Base-by-base conservation (phyloP, 306 rosid genomes). In the Cucurbita ficifolia region DNA sequence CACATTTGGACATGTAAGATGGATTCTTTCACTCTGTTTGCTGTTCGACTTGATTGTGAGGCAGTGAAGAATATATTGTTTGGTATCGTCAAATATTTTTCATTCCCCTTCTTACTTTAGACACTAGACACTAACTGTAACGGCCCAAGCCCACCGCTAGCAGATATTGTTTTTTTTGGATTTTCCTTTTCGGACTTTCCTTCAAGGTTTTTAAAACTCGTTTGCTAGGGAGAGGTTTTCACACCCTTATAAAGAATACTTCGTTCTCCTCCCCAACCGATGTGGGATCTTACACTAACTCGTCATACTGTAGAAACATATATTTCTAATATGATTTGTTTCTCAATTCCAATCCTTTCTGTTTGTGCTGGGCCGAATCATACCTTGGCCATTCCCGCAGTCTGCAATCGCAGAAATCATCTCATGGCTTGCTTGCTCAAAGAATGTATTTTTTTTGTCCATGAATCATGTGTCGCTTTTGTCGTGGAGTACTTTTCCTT, bases 1-100 rank as follows among this genome's bases (percentile, higher is more conserved):
- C 82, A 95, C 99, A 72, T 95, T 95, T 77, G 99, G 97, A 60
- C 97, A 95, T 77, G 97, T 95, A 78, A 86, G 97, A 80, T 46
- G 38, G 16, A 16, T 80, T 52, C 75, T 18, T 58, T 48, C 80
- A 35, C 57, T 58, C 79, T 24, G 19, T 48, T 69, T 13, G 16
- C 14, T 46, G 22, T 49, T 8, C 29, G 43, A 46, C 36, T 46
- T 46, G 73, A 68, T 46, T 45, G n/a, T 46, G 21, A 49, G 24
- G 42, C 22, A 49, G 24, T 22, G 57, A 48, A 45, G 14, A 14
- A 3, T 22, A 21, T 50, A 46, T 14, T 48, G 43, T 69, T 69
- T 48, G 19, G n/a, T n/a, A 48, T 48, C 16, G 0, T 24, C 21
- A 0, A 21, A 22, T 24, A 39, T 21, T 36, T 45, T 45, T 6